phyloP scores from a whole-genome alignment of 352 stramenopile genomes.

The Phytophthora melonis region DNA sequence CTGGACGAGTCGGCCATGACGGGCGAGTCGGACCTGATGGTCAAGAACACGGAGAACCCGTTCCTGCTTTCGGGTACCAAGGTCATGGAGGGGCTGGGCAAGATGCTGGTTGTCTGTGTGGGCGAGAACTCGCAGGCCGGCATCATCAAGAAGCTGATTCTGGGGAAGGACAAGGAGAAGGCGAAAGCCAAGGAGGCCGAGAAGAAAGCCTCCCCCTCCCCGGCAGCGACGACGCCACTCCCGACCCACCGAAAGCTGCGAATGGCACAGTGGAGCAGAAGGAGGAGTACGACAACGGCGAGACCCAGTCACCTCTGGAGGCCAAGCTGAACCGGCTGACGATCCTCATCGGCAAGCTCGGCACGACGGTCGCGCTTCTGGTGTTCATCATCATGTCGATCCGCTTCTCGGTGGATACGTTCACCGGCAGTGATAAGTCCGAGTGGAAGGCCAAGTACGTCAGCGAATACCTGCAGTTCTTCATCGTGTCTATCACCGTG shows the following conservation, averaged over 20 bases:
- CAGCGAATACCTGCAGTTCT: constrained; percentile 81
- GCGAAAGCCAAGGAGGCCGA: constrained; percentile 39
- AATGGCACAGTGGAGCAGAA: constrained; percentile 85
- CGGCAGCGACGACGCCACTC: constrained; percentile 18
- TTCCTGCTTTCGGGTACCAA: constrained; percentile 96
- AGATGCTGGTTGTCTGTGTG: constrained; percentile 95
- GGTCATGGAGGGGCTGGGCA: constrained; percentile 92
- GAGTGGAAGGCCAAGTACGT: constrained; percentile 64
- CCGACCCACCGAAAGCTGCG: constrained; percentile 39
- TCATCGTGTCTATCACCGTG: constrained; percentile 90
- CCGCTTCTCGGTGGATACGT: constrained; percentile 74
- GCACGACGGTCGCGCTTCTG: constrained; percentile 71
- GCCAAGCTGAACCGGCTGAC: constrained; percentile 88
- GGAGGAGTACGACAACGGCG: constrained; percentile 68
- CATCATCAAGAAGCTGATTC: constrained; percentile 92
- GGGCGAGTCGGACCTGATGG: constrained; percentile 91
- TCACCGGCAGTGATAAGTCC: constrained; percentile 47
- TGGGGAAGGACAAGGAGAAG: constrained; percentile 70
- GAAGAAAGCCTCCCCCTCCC: constrained; percentile 25
- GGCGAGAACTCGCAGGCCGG: constrained; percentile 94
- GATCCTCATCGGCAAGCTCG: constrained; percentile 86
- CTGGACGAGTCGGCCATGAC: constrained; percentile 94
- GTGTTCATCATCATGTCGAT: constrained; percentile 86
- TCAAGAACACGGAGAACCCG: constrained; percentile 87
- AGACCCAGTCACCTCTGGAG: constrained; percentile 80